phyloP scores from a whole-genome alignment of 805 yeast genomes.

The Lipomyces sp. region DNA sequence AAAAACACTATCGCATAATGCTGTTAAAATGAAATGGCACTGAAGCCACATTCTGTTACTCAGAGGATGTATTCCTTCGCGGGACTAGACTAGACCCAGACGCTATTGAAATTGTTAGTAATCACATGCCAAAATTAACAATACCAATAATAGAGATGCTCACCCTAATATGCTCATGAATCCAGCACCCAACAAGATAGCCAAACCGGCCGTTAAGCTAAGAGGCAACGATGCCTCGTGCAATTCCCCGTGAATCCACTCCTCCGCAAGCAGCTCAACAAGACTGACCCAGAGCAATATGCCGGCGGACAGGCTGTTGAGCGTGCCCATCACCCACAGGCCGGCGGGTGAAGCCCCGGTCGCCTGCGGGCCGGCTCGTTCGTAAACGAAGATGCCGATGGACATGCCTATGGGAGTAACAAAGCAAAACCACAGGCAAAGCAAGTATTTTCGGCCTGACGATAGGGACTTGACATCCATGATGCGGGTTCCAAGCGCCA shows the following conservation, averaged over 20 bases:
- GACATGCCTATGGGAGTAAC: constrained; percentile 75
- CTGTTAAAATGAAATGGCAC: neutral
- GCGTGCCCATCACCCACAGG: constrained; percentile 56
- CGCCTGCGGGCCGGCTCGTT: constrained; percentile 46
- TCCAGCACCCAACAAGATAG: constrained; percentile 56
- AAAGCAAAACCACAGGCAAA: constrained; percentile 48
- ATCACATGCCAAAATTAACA: no score
- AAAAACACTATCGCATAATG: constrained; percentile 3
- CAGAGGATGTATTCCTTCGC: no score
- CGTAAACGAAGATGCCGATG: constrained; percentile 58
- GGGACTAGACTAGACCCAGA: no score
- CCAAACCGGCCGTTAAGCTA: constrained; percentile 52
- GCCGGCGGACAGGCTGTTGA: constrained; percentile 76
- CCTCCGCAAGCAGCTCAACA: constrained; percentile 77
- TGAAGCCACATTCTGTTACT: neutral
- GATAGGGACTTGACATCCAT: constrained; percentile 45
- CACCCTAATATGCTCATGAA: constrained; percentile 71
- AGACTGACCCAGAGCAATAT: constrained; percentile 72
- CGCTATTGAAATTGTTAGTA: no score
- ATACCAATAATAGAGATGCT: no score
- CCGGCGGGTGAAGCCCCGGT: constrained; percentile 15
- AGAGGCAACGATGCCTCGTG: constrained; percentile 55
- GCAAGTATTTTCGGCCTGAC: constrained; percentile 30
- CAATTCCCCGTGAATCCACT: constrained; percentile 60
- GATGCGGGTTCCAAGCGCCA: constrained; percentile 77